These are phyloP conservation scores for Phylloporus sp. DNA, from an alignment of 768 basidiomycete genomes.

Conservation along the genomic window DNA sequence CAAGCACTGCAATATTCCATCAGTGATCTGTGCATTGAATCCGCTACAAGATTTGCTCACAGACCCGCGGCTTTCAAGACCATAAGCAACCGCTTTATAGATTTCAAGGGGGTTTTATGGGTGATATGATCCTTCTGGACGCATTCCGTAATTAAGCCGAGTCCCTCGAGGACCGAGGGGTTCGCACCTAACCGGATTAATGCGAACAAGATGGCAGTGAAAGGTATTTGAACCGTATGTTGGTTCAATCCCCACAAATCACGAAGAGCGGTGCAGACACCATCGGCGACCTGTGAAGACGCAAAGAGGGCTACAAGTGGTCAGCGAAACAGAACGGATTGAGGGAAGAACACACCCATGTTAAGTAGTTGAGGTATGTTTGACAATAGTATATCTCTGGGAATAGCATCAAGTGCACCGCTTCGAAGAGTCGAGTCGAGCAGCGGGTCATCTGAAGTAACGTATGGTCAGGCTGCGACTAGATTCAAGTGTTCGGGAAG, in stretches of 20 bases:
- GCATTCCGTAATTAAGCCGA: constrained; percentile 28
- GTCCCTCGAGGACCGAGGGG: constrained; percentile 28
- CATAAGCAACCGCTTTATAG: constrained; percentile 39
- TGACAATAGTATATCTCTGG: constrained; percentile 24
- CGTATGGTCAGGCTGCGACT: neutral
- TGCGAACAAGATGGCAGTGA: constrained; percentile 32
- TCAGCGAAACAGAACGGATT: neutral
- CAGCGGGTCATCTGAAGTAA: constrained; percentile 36
- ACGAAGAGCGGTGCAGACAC: constrained; percentile 32
- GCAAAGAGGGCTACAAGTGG: constrained; percentile 15
- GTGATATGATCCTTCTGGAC: constrained; percentile 13
- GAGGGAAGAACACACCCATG: constrained; percentile 32
- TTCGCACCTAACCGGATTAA: constrained; percentile 46
- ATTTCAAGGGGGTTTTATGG: constrained; percentile 23
- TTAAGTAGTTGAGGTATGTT: constrained; percentile 39
- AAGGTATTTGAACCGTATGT: constrained; percentile 26
- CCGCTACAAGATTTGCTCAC: constrained; percentile 33
- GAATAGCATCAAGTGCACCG: constrained; percentile 36
- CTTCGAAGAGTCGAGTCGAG: constrained; percentile 38
- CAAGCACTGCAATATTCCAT: constrained; percentile 27
- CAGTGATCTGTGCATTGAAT: neutral
- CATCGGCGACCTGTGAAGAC: constrained; percentile 26
- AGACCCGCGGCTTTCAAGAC: constrained; percentile 40
- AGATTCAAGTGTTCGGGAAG: neutral
- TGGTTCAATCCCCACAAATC: constrained; percentile 29